phyloP scores from a whole-genome alignment of 2,329 filamentous ascomycete genomes.

The Epichloe sibirici region DNA sequence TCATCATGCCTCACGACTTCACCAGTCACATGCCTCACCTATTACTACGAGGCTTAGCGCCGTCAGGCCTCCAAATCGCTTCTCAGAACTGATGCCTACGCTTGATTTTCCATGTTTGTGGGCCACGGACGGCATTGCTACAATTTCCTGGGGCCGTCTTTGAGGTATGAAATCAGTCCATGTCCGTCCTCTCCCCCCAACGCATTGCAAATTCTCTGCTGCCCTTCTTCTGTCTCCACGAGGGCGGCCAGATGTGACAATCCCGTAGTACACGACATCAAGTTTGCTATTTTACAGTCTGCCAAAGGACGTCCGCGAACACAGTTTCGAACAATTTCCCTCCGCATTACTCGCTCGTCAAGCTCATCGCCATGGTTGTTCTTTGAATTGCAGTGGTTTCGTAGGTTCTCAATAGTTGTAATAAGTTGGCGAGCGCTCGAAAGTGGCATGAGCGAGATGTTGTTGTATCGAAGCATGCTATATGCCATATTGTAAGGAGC shows the following conservation, averaged over 20 bases:
- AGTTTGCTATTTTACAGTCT: constrained; percentile 14
- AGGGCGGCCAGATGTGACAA: constrained; percentile 17
- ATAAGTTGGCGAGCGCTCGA: constrained; percentile 22
- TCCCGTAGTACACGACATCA: constrained; percentile 17
- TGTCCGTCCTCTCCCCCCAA: constrained; percentile 19
- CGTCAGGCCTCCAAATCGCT: not conserved
- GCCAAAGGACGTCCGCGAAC: constrained; percentile 16
- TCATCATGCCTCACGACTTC: no score
- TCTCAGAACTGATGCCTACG: not conserved
- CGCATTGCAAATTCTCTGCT: constrained; percentile 12
- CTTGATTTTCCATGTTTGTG: not conserved
- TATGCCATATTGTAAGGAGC: not conserved
- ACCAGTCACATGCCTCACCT: not conserved
- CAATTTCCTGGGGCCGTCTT: constrained; percentile 9
- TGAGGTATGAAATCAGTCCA: constrained; percentile 19
- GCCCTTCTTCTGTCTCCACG: constrained; percentile 9
- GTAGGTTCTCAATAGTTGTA: constrained; percentile 26
- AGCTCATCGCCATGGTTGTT: not conserved
- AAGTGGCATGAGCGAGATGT: constrained; percentile 32
- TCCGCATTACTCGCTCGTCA: not conserved
- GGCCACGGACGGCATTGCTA: not conserved
- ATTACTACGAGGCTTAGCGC: not conserved
- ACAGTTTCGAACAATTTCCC: constrained; percentile 11
- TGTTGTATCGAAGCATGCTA: constrained; percentile 22
- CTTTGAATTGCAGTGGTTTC: constrained; percentile 12